Evolutionary conservation across 805 yeast genomes (phyloP).

Genomic region (Ascoidea asiatica): DNA sequence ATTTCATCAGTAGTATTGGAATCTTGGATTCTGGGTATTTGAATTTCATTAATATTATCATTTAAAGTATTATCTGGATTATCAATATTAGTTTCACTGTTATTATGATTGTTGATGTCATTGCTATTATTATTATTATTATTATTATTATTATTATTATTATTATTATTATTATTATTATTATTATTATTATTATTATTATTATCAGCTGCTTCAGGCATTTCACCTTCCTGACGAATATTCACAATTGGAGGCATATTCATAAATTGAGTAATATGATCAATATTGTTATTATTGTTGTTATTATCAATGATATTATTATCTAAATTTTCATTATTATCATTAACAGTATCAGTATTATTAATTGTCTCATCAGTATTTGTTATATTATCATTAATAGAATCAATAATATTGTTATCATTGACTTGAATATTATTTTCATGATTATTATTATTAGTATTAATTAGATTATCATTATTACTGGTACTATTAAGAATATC

Average conservation of each 20-base stretch:
- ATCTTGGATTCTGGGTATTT: too few species aligned
- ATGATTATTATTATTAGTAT: not conserved
- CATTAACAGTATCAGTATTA: not conserved
- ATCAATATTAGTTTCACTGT: not conserved
- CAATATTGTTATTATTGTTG: not conserved
- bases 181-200: conserved; percentile 1
- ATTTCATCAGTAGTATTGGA: too few species aligned
- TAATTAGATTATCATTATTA: not conserved
- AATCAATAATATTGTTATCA: not conserved
- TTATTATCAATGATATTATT: not conserved
- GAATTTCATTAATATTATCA: not conserved
- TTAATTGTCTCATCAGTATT: too few species aligned
- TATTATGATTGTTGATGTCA: conserved; percentile 1
- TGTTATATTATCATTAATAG: not conserved
- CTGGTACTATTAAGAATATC: too few species aligned
- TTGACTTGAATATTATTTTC: not conserved
- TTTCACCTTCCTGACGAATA: not conserved
- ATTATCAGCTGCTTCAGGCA: not conserved
- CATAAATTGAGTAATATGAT: too few species aligned
- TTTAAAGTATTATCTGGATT: not conserved
- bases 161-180: conserved; percentile 2
- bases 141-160: conserved; percentile 2
- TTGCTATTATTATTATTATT: conserved; percentile 2
- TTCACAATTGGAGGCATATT: not conserved
- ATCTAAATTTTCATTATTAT: not conserved